Evolutionary conservation across 2,329 filamentous ascomycete species (phyloP).

Genomic region (Penicillium expansum): DNA sequence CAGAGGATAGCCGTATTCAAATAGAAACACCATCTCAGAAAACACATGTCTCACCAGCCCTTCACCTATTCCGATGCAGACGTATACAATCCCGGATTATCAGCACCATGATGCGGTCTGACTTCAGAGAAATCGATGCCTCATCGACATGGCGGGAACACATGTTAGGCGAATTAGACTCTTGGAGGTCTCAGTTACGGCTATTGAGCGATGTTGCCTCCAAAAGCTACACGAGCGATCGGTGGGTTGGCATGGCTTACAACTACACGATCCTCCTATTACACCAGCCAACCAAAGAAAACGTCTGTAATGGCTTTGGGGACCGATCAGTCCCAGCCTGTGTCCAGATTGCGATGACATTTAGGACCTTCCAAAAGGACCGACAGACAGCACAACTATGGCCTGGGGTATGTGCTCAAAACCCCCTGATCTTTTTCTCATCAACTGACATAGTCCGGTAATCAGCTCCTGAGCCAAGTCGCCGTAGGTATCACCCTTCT

Average conservation of each 20-base stretch:
- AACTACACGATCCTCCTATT: slow-evolving; percentile 17
- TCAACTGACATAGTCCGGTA: background rate
- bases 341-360: slow-evolving; percentile 13
- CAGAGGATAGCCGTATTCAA: background rate
- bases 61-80: slow-evolving; percentile 17
- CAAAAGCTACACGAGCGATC: slow-evolving; percentile 15
- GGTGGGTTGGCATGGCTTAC: slow-evolving; percentile 21
- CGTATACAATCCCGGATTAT: slow-evolving; percentile 17
- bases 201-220: slow-evolving; percentile 12
- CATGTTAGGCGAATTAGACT: slow-evolving; percentile 15
- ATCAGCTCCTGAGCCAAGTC: slow-evolving; percentile 18
- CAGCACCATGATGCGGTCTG: slow-evolving; percentile 15
- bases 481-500: slow-evolving; percentile 15
- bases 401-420: slow-evolving; percentile 11
- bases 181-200: slow-evolving; percentile 15
- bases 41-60: slow-evolving; percentile 16
- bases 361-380: slow-evolving; percentile 18
- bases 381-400: slow-evolving; percentile 19
- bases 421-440: background rate
- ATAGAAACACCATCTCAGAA: slow-evolving; percentile 11
- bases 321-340: slow-evolving; percentile 12
- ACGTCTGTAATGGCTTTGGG: slow-evolving; percentile 7
- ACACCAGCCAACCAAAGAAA: slow-evolving; percentile 15
- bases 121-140: slow-evolving; percentile 10
- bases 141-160: slow-evolving; percentile 14